phyloP scores from a whole-genome alignment of 805 yeast species.

The Lachancea quebecensis region DNA sequence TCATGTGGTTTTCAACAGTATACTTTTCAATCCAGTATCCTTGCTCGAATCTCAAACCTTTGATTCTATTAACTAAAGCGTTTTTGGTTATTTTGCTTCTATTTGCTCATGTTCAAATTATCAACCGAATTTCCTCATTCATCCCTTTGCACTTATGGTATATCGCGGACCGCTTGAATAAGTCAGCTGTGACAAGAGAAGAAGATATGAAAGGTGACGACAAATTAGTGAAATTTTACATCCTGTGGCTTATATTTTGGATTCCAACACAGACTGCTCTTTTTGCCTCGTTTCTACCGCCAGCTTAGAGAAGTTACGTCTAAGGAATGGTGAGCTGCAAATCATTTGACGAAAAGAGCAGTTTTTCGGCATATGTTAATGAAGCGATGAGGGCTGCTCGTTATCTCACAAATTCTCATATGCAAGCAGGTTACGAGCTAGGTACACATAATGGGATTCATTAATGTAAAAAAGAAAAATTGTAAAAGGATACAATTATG shows the following conservation, averaged over 20 bases:
- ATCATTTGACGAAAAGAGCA: too few relatives aligned
- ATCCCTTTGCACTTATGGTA: conserved; percentile 75
- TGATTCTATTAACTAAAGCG: conserved; percentile 37
- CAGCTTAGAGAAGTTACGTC: too few relatives aligned
- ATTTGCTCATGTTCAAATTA: conserved; percentile 79
- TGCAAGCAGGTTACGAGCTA: too few relatives aligned
- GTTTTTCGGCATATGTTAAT: too few relatives aligned
- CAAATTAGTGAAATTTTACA: conserved; percentile 33
- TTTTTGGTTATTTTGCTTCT: conserved; percentile 46
- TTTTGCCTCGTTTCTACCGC: conserved; percentile 83
- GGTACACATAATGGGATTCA: too few relatives aligned
- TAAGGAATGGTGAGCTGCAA: too few relatives aligned
- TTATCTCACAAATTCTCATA: too few relatives aligned
- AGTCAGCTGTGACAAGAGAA: conserved; percentile 14
- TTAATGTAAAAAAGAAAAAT: too few relatives aligned
- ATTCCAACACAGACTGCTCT: conserved; percentile 58
- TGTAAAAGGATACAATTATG: too few relatives aligned
- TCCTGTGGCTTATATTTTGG: conserved; percentile 56
- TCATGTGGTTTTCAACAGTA: conserved; percentile 38
- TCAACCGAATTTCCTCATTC: conserved; percentile 72
- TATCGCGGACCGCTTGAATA: conserved; percentile 37
- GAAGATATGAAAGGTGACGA: conserved; percentile 12
- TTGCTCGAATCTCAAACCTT: conserved; percentile 33
- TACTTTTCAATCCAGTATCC: conserved; percentile 35
- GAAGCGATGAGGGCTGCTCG: too few relatives aligned